Base-by-base conservation (phyloP, 176 grass and related monocot genomes). In the Guadua angustifolia region DNA sequence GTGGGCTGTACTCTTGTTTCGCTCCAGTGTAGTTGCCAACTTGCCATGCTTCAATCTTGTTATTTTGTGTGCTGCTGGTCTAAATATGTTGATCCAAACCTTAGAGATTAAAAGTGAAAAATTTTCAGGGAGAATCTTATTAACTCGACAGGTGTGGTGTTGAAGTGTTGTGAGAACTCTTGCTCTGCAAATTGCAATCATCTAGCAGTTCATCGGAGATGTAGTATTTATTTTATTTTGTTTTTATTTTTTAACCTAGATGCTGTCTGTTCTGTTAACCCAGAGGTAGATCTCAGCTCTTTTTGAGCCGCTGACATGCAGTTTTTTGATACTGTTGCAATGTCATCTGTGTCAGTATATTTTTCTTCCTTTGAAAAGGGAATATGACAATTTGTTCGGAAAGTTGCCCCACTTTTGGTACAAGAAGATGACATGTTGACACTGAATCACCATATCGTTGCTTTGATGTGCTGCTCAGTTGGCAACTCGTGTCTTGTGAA, bases 241-340 rank as follows among this genome's bases (percentile, higher is more conserved):
- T 40, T 40, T 43, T 9, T 43, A 43, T 5, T 83, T 61, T 73
- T 78, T 51, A 35, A 4, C 51, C 13, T 39, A 18, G 50, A 69
- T 85, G 62, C 29, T 74, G 4, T n/a, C 59, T 51, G 13, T 25
- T 81, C 21, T 73, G 3, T 55, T 42, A 66, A 47, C 7, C 25
- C 24, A 75, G 70, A 66, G 35, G 33, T 47, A 73, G 80, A 79
- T 88, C 86, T 72, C 79, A 55, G 63, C 53, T 6, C 53, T 42
- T 36, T 55, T 47, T 16, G 73, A 53, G 53, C 44, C 62, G 33
- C 63, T 56, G 56, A 2, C 57, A 13, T 33, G 18, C 4, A 33
- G 3, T 77, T 81, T 71, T 71, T 24, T 71, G 18, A 43, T 43
- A 43, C 5, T 53, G 55, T 15, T 69, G 45, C 78, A 85, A 75